Evolutionary conservation across 192 early-diverging fungal species (phyloP).

Genomic region (Entomortierella beljakovae): DNA sequence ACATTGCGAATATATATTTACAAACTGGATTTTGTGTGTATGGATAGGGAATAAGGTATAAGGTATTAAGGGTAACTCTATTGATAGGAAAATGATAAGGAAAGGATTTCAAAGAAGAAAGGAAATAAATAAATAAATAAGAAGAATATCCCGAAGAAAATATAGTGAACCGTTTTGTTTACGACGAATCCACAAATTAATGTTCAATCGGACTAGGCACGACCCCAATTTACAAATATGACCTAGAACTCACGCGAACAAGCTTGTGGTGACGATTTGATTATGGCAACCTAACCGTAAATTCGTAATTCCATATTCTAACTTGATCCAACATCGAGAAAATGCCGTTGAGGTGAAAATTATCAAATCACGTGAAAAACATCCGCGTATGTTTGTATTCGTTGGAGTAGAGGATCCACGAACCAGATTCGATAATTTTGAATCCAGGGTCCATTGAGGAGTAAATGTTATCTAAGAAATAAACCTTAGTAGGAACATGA

Average conservation of each 20-base stretch:
- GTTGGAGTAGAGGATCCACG: too few relatives aligned
- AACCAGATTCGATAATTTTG: too few relatives aligned
- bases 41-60: background rate
- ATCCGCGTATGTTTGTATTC: too few relatives aligned
- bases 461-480: too few relatives aligned
- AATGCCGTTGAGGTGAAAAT: background rate
- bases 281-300: background rate
- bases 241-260: constrained; percentile 17
- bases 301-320: constrained; percentile 22
- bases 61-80: background rate
- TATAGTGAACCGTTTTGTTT: constrained; percentile 3
- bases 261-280: background rate
- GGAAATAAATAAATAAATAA: too few relatives aligned
- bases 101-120: background rate
- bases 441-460: too few relatives aligned
- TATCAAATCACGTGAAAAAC: background rate
- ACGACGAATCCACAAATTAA: constrained; percentile 7
- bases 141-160: background rate
- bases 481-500: too few relatives aligned
- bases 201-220: constrained; percentile 36
- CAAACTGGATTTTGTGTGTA: background rate
- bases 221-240: constrained; percentile 11
- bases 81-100: background rate
- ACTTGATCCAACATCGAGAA: background rate
- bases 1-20: constrained; percentile 1